A percentile compares a stretch with the other conserved stretches of the same genome.
Conservation (phyloP, 179 eudicot genomes). For the Monotropa hypopitys region DNA sequence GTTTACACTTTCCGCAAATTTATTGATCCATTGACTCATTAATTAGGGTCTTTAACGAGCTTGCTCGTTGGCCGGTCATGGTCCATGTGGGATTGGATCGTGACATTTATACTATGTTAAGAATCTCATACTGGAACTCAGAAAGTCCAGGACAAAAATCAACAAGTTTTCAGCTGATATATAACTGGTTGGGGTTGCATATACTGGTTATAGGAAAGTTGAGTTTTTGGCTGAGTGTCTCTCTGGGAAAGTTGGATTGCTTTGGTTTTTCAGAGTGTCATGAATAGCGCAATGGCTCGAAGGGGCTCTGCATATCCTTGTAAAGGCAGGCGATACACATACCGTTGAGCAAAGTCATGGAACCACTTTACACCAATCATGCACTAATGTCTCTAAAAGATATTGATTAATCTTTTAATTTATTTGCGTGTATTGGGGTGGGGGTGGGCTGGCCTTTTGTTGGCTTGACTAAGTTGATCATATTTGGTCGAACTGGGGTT, state of each 20-base stretch:
- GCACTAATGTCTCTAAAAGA: not conserved
- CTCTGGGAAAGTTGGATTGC: not conserved
- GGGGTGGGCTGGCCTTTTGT: no score
- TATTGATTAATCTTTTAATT: not conserved
- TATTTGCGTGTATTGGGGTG: not conserved
- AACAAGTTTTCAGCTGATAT: not conserved
- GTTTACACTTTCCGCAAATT: no score
- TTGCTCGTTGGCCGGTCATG: no score
- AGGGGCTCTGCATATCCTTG: not conserved
- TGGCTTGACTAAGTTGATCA: not conserved
- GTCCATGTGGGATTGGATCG: no score
- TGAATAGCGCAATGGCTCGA: conserved; percentile 1
- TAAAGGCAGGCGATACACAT: not conserved
- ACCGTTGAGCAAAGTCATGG: not conserved
- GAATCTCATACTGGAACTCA: not conserved
- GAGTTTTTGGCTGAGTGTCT: not conserved
- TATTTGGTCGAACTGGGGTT: not conserved
- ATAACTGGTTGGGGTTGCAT: not conserved
- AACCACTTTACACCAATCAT: not conserved
- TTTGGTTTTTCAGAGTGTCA: not conserved
- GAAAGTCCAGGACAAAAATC: not conserved
- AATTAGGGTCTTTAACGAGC: no score
- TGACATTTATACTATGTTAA: not conserved
- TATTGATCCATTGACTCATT: no score
- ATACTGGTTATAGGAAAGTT: not conserved